Evolutionary conservation across 805 yeast species (phyloP).

Genomic region (Teunomyces lycoperdinae): DNA sequence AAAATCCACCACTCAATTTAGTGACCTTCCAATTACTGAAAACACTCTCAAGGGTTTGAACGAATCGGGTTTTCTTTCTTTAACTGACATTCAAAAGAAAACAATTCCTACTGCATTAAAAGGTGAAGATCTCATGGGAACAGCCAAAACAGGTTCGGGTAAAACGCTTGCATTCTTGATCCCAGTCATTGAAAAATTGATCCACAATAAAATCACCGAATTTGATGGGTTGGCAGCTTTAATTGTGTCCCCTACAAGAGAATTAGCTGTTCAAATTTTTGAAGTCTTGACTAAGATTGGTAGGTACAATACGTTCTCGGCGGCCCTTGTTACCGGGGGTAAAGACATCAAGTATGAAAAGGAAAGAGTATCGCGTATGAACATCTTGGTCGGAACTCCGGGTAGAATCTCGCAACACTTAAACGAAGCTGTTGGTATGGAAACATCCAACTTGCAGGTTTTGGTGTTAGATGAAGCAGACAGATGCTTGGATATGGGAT

Average conservation of each 20-base stretch:
- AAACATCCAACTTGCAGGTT: slow-evolving; percentile 69
- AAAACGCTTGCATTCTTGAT: slow-evolving; percentile 84
- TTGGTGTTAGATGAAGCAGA: slow-evolving; percentile 90
- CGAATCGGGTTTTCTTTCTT: slow-evolving; percentile 69
- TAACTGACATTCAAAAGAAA: slow-evolving; percentile 84
- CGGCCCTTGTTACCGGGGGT: slow-evolving; percentile 92
- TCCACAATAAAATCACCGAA: slow-evolving; percentile 72
- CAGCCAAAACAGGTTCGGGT: slow-evolving; percentile 90
- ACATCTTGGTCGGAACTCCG: slow-evolving; percentile 87
- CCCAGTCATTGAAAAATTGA: slow-evolving; percentile 72
- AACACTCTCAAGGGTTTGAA: slow-evolving; percentile 69
- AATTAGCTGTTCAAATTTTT: slow-evolving; percentile 85
- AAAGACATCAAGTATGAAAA: slow-evolving; percentile 80
- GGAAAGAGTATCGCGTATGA: slow-evolving; percentile 75
- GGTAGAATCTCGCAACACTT: slow-evolving; percentile 87
- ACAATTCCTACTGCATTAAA: slow-evolving; percentile 75
- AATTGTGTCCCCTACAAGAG: slow-evolving; percentile 89
- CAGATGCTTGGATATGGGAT: slow-evolving; percentile 91
- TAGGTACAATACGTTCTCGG: slow-evolving; percentile 68
- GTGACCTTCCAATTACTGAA: slow-evolving; percentile 72
- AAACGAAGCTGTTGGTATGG: slow-evolving; percentile 84
- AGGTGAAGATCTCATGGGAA: slow-evolving; percentile 78
- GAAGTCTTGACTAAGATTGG: slow-evolving; percentile 86
- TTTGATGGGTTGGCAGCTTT: slow-evolving; percentile 87
- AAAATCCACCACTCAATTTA: slow-evolving; percentile 45